These are phyloP conservation scores for Entelexis paramagnoliae DNA, from an alignment of 1,139 yeast species.

Conservation along the genomic window DNA sequence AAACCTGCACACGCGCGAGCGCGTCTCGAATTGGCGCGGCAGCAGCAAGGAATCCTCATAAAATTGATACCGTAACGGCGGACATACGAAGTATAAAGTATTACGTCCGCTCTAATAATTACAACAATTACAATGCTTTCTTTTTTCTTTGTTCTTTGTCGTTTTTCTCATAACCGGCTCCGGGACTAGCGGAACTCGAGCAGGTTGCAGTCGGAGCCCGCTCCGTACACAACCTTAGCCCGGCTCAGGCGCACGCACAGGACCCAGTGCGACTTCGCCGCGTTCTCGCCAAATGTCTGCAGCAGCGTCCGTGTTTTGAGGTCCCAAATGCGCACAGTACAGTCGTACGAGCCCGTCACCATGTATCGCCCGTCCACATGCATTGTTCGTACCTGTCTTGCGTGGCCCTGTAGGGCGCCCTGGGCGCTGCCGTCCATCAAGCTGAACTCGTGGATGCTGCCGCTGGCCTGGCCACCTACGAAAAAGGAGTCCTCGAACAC, in stretches of 20 bases:
- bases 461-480: conserved; percentile 33
- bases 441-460: conserved; percentile 32
- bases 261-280: neutral
- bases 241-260: neutral
- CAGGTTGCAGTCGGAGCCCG: conserved; percentile 3
- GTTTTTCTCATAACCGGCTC: neutral
- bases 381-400: conserved; percentile 30
- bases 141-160: too few relatives aligned
- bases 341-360: conserved; percentile 34
- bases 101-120: too few relatives aligned
- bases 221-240: neutral
- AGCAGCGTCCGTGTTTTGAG: conserved; percentile 27
- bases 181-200: neutral
- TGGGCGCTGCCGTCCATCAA: conserved; percentile 18
- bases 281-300: conserved; percentile 16
- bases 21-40: conserved; percentile 6
- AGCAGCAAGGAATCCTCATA: neutral
- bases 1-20: conserved; percentile 21
- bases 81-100: too few relatives aligned
- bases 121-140: too few relatives aligned
- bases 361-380: conserved; percentile 27
- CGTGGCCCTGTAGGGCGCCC: conserved; percentile 27
- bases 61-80: neutral
- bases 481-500: neutral
- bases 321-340: conserved; percentile 34